Evolutionary conservation across 148 eudicot genomes (phyloP).

Genomic region (Chenopodium quinoa): DNA sequence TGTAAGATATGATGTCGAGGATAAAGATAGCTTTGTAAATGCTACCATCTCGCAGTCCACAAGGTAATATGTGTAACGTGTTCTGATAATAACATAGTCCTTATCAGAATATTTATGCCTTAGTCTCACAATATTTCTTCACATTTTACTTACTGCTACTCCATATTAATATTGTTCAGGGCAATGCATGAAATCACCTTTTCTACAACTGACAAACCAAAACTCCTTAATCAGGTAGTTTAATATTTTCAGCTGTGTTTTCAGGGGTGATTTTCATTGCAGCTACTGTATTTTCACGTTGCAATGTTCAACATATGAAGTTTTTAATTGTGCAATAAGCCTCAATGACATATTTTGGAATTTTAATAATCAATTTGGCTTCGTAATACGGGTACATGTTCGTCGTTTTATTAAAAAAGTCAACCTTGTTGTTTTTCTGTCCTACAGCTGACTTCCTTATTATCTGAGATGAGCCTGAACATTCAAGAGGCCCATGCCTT

Average conservation of each 20-base stretch:
- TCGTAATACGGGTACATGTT: neutral
- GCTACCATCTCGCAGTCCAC: constrained; percentile 29
- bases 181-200: constrained; percentile 72
- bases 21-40: constrained; percentile 44
- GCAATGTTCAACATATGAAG: neutral
- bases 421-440: constrained; percentile 16
- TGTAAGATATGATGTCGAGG: constrained; percentile 38
- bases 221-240: constrained; percentile 75
- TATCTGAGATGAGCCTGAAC: constrained; percentile 81
- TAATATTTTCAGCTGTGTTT: neutral
- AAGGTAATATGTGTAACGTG: constrained; percentile 50
- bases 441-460: constrained; percentile 76
- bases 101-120: neutral
- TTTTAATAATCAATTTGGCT: no score
- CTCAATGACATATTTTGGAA: neutral
- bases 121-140: neutral
- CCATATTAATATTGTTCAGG: constrained; percentile 41
- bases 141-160: neutral
- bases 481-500: constrained; percentile 97
- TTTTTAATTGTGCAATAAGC: neutral
- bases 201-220: constrained; percentile 81
- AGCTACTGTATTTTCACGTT: neutral
- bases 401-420: neutral
- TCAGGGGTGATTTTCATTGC: neutral
- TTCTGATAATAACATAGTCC: neutral